Percentiles rank a stretch among this genome's conserved stretches.
These are phyloP conservation scores for Acer campestre DNA, from an alignment of 345 rosid species.

Conservation along the genomic window DNA sequence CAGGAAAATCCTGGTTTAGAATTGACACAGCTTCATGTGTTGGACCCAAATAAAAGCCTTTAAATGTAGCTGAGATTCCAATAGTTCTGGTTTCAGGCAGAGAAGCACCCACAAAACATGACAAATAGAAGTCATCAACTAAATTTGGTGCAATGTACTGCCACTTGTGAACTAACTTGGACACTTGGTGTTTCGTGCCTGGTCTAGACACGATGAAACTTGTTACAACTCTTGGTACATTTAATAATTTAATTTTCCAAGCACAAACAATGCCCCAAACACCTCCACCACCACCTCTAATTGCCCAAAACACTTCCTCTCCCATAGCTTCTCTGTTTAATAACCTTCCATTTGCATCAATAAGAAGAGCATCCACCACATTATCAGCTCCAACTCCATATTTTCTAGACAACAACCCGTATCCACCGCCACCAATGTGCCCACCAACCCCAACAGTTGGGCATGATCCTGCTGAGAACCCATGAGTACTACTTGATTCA, in stretches of 20 bases:
- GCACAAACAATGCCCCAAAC: conserved; percentile 57
- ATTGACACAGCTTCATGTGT: conserved; percentile 32
- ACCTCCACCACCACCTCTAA: conserved; percentile 63
- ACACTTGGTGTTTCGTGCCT: conserved; percentile 24
- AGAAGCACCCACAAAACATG: conserved; percentile 39
- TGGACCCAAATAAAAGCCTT: conserved; percentile 52
- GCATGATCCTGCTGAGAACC: conserved; percentile 59
- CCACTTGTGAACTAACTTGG: conserved; percentile 42
- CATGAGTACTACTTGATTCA: conserved; percentile 38
- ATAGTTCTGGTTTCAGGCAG: conserved; percentile 23
- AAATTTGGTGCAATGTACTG: conserved; percentile 46
- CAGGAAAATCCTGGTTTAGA: conserved; percentile 32
- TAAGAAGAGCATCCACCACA: conserved; percentile 49
- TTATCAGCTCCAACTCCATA: conserved; percentile 59
- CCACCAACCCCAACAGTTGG: conserved; percentile 56
- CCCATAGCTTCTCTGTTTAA: conserved; percentile 52
- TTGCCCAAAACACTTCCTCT: conserved; percentile 67
- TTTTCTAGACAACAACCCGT: conserved; percentile 50
- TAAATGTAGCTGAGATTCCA: conserved; percentile 46
- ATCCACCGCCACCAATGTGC: conserved; percentile 53
- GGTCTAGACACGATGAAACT: conserved; percentile 38
- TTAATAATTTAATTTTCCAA: conserved; percentile 44
- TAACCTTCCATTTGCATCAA: conserved; percentile 40
- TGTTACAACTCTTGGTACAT: conserved; percentile 46
- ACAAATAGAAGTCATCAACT: conserved; percentile 38